Percentiles rank a stretch among this genome's conserved stretches.
phyloP scores from a whole-genome alignment of 345 rosid species.

The Aethionema arabicum region DNA sequence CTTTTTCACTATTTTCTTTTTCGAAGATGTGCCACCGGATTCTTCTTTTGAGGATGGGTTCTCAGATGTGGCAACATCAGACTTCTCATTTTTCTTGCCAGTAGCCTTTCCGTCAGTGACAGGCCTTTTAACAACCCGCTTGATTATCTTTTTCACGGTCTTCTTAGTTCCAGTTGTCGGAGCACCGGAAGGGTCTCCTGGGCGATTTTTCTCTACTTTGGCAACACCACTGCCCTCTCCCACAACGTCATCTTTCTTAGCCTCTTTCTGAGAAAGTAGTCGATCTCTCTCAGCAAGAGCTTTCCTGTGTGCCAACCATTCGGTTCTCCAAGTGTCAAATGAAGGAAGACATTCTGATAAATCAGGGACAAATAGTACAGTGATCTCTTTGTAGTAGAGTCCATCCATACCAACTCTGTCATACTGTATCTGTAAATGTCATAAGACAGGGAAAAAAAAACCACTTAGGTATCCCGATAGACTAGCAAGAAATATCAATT shows the following conservation, averaged over 20 bases:
- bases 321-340: constrained; percentile 67
- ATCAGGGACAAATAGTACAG: constrained; percentile 90
- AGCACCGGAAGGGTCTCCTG: constrained; percentile 42
- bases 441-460: constrained; percentile 13
- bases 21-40: constrained; percentile 47
- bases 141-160: constrained; percentile 70
- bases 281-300: constrained; percentile 63
- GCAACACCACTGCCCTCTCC: constrained; percentile 45
- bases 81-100: constrained; percentile 44
- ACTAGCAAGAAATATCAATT: constrained; percentile 14
- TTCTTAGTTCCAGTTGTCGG: constrained; percentile 46
- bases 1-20: constrained; percentile 55
- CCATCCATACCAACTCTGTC: constrained; percentile 89
- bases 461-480: constrained; percentile 13
- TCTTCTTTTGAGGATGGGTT: constrained; percentile 45
- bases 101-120: constrained; percentile 39
- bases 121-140: constrained; percentile 78
- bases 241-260: constrained; percentile 44
- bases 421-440: constrained; percentile 74
- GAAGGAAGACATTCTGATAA: constrained; percentile 89
- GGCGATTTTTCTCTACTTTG: constrained; percentile 45
- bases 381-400: constrained; percentile 79
- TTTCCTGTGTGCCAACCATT: constrained; percentile 82
- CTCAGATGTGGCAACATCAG: constrained; percentile 44
- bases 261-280: constrained; percentile 52